Percentiles rank a stretch among this genome's conserved stretches.
Conservation (phyloP, 2,329 filamentous ascomycete species). For the Stachybotrys elegans region DNA sequence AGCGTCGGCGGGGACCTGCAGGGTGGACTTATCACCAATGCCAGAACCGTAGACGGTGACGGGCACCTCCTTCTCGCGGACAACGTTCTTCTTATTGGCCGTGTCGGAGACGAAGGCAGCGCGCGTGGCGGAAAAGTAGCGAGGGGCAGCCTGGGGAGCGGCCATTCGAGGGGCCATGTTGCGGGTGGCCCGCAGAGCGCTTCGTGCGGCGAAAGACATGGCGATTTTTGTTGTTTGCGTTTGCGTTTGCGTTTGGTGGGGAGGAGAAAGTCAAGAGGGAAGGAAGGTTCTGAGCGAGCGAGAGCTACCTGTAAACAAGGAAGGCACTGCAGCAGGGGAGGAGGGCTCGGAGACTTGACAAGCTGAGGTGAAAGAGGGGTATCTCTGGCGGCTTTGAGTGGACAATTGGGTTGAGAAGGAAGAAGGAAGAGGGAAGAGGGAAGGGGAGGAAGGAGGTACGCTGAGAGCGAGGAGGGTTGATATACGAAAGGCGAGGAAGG, state of each 20-base stretch:
- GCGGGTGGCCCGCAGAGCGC: conserved; percentile 27
- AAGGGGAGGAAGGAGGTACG: background rate
- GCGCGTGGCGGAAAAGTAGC: conserved; percentile 27
- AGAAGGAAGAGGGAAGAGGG: background rate
- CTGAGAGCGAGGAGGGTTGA: conserved; percentile 5
- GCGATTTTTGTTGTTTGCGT: conserved; percentile 14
- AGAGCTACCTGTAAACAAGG: background rate
- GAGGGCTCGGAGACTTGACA: background rate
- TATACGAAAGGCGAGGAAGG: background rate
- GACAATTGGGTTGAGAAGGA: conserved; percentile 4
- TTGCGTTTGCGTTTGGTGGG: conserved; percentile 8
- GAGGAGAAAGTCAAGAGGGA: conserved; percentile 1
- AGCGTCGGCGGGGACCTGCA: conserved; percentile 42
- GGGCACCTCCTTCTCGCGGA: conserved; percentile 52
- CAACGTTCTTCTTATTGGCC: conserved; percentile 44
- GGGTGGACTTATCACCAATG: conserved; percentile 51
- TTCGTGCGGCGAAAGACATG: conserved; percentile 31
- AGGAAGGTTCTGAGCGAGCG: background rate
- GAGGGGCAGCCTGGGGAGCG: conserved; percentile 17
- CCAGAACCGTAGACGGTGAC: conserved; percentile 47
- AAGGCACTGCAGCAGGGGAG: conserved; percentile 6
- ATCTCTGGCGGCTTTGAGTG: too few species aligned
- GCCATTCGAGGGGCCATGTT: conserved; percentile 18
- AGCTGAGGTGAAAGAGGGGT: too few species aligned
- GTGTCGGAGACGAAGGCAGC: conserved; percentile 29